These are phyloP conservation scores for Pholiota molesta DNA, from an alignment of 768 basidiomycete genomes.

Conservation along the genomic window DNA sequence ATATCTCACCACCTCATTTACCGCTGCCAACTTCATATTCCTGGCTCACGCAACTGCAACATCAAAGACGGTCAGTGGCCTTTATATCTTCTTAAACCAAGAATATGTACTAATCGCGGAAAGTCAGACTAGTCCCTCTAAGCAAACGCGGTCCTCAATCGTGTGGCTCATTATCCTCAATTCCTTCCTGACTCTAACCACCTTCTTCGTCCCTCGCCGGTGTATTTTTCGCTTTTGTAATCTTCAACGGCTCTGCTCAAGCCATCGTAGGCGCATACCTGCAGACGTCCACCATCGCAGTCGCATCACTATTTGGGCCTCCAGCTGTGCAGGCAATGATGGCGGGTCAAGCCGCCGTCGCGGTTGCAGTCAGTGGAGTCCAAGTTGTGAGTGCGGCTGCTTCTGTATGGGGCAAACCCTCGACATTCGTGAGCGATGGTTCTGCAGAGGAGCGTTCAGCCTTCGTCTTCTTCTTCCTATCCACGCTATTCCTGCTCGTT, in stretches of 20 bases:
- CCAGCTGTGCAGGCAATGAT: conserved; percentile 73
- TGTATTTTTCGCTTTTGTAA: conserved; percentile 65
- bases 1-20: conserved; percentile 66
- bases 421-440: conserved; percentile 36
- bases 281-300: conserved; percentile 74
- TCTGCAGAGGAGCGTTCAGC: conserved; percentile 70
- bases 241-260: conserved; percentile 61
- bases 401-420: conserved; percentile 52
- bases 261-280: conserved; percentile 72
- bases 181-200: conserved; percentile 65
- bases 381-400: conserved; percentile 69
- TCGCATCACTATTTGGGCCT: conserved; percentile 82
- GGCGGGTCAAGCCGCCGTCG: conserved; percentile 86
- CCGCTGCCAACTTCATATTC: conserved; percentile 65
- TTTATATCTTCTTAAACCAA: background rate
- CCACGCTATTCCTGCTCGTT: conserved; percentile 63
- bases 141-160: conserved; percentile 55
- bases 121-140: conserved; percentile 60
- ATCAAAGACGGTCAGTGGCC: conserved; percentile 60
- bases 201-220: conserved; percentile 57
- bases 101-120: conserved; percentile 1
- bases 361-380: conserved; percentile 76
- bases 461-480: conserved; percentile 72
- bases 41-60: conserved; percentile 76
- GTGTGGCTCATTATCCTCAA: conserved; percentile 55